A percentile compares a stretch with the other conserved stretches of the same genome.
Evolutionary conservation across 2,329 filamentous ascomycete species (phyloP).

Genomic region (Verticillium klebahnii): DNA sequence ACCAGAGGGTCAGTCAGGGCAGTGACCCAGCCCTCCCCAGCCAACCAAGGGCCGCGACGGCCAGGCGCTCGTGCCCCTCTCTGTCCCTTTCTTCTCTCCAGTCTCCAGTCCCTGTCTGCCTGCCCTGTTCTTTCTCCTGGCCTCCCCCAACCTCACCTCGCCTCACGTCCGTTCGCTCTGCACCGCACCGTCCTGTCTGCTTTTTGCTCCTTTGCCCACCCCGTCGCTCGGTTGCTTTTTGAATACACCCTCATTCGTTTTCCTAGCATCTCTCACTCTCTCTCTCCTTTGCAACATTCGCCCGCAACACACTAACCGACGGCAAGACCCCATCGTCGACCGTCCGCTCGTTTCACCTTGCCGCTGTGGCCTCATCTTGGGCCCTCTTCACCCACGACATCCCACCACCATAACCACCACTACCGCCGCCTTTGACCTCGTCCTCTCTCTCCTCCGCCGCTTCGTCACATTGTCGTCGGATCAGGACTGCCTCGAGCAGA

Average conservation of each 20-base stretch:
- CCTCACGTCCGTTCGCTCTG: background rate
- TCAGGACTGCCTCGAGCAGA: background rate
- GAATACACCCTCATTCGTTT: background rate
- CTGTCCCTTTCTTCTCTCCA: background rate
- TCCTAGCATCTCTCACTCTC: constrained; percentile 8
- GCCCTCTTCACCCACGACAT: constrained; percentile 5
- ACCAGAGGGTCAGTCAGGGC: background rate
- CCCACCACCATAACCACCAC: constrained; percentile 4
- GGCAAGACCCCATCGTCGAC: constrained; percentile 8
- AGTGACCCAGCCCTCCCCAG: background rate
- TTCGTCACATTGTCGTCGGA: background rate
- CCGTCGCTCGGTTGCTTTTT: background rate
- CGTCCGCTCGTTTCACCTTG: constrained; percentile 20
- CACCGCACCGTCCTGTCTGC: background rate
- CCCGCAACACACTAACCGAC: background rate
- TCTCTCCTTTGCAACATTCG: background rate
- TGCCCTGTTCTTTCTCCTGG: background rate
- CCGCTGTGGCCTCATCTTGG: constrained; percentile 14
- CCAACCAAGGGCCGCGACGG: background rate
- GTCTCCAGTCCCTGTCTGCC: background rate
- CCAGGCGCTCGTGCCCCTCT: background rate
- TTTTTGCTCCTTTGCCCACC: background rate
- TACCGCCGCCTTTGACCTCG: constrained; percentile 12
- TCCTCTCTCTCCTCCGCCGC: constrained; percentile 9
- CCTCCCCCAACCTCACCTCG: background rate